Evolutionary conservation across 2,329 filamentous ascomycete genomes (phyloP), one percentile per base, ranked within the genome.

Genomic region (Colletotrichum echinochloae): DNA sequence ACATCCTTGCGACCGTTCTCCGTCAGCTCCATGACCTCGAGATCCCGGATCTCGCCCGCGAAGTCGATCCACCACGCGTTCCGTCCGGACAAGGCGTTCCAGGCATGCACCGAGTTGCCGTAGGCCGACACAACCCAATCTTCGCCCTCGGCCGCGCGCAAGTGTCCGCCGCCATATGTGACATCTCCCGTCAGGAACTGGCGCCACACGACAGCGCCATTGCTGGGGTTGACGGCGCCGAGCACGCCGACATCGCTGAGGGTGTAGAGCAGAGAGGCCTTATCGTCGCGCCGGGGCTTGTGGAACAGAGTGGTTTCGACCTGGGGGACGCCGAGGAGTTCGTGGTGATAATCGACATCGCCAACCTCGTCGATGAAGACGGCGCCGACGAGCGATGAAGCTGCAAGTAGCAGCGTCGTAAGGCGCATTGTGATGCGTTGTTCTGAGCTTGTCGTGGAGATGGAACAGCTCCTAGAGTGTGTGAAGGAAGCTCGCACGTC

Each of bases 271-370:
- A 99, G 87, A 64, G 93, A 95, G 44, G 95, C 95, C 80, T 93
- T 94, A 73, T 95, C 95, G 75, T 91, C 89, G 73, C 89, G 87
- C 77, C 92, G 88, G 48, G 96, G 95, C 75, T 91, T 92, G 83
- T 98, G 94, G 89, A 98, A 98, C 87, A 98, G 97, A 75, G 95
- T 98, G 72, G 94, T 93, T 73, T 93, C 89, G 79, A 89, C 85
- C 79, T 92, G 92, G 65, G 96, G 94, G 46, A 93, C 83, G 77
- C 96, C 96, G 77, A 99, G 85, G 59, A 98, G 90, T 74, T 93
- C 90, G 83, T 97, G 91, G 83, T 98, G 95, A 84, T 94, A 98
- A 83, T 99, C 96, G 80, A 97, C 89, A 76, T 94, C 88, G 83
- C 91, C 95, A 75, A 97, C 94, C 81, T 99, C 95, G 79, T 99